A percentile compares a stretch with the other conserved stretches of the same genome.
These are phyloP conservation scores for Schoenoplectus triqueter DNA, from an alignment of 202 grass and related monocot species.

Conservation along the genomic window DNA sequence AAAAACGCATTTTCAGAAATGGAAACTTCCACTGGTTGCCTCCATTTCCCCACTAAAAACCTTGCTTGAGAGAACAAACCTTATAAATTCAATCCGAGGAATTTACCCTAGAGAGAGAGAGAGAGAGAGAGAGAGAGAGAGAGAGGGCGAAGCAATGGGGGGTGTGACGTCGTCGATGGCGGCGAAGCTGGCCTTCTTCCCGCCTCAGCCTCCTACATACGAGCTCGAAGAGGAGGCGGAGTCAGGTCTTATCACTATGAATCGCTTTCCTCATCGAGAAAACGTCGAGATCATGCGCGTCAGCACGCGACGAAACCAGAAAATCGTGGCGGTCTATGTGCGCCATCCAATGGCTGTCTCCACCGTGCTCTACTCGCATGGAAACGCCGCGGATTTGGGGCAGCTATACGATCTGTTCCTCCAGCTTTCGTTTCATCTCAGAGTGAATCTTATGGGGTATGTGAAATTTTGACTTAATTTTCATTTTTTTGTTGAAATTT, in stretches of 20 bases:
- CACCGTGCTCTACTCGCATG: conserved; percentile 74
- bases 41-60: conserved; percentile 3
- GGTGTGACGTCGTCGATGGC: conserved; percentile 82
- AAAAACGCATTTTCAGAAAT: not conserved
- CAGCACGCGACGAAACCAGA: conserved; percentile 51
- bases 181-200: conserved; percentile 86
- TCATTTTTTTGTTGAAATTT: not conserved
- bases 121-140: not conserved
- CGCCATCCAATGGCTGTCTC: conserved; percentile 63
- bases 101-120: not conserved
- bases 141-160: conserved; percentile 45
- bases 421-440: conserved; percentile 73
- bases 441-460: conserved; percentile 74
- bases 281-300: conserved; percentile 75
- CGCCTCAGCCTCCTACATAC: conserved; percentile 74
- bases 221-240: conserved; percentile 51
- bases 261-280: conserved; percentile 66
- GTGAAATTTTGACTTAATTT: conserved; percentile 1
- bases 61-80: not conserved
- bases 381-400: conserved; percentile 71
- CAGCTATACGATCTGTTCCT: conserved; percentile 81
- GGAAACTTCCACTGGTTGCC: not conserved
- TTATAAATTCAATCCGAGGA: not conserved
- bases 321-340: conserved; percentile 62
- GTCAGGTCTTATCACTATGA: conserved; percentile 57